These are phyloP conservation scores for Brassica balearica DNA, from an alignment of 441 rosid genomes.

Conservation along the genomic window DNA sequence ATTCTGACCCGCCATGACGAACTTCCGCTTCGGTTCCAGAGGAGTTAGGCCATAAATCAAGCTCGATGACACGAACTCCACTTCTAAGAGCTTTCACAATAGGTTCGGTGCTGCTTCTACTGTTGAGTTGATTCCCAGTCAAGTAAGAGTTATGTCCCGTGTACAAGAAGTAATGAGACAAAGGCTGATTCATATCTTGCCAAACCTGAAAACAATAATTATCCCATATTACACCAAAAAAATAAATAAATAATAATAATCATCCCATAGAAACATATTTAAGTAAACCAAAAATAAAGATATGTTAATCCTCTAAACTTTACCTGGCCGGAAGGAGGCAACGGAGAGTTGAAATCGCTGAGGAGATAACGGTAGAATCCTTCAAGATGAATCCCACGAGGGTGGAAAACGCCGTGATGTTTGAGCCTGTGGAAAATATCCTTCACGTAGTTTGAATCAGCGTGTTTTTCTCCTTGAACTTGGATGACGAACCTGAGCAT, in stretches of 20 bases:
- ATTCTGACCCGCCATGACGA: slow-evolving; percentile 50
- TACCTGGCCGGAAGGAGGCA: slow-evolving; percentile 20
- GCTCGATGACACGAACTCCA: slow-evolving; percentile 82
- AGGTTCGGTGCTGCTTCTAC: slow-evolving; percentile 63
- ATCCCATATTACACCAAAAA: no score
- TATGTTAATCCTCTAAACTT: no score
- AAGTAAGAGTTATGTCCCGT: neutral
- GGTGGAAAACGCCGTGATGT: slow-evolving; percentile 34
- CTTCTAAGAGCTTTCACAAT: slow-evolving; percentile 57
- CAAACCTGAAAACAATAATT: slow-evolving; percentile 51
- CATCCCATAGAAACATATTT: no score
- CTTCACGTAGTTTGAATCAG: slow-evolving; percentile 57
- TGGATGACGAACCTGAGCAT: slow-evolving; percentile 49
- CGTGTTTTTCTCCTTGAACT: slow-evolving; percentile 53
- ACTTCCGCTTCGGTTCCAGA: slow-evolving; percentile 44
- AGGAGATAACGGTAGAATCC: neutral
- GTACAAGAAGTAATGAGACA: neutral
- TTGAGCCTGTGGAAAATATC: slow-evolving; percentile 60
- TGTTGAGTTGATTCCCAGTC: slow-evolving; percentile 76
- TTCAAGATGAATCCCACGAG: neutral
- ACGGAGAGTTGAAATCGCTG: neutral
- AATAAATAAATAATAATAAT: no score
- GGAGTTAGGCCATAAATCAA: slow-evolving; percentile 81
- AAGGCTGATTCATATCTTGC: neutral
- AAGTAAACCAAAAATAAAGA: no score